Percentiles rank a stretch among this genome's conserved stretches.
Conservation (phyloP, 2,329 filamentous ascomycete genomes). For the Aspergillus brasiliensis region DNA sequence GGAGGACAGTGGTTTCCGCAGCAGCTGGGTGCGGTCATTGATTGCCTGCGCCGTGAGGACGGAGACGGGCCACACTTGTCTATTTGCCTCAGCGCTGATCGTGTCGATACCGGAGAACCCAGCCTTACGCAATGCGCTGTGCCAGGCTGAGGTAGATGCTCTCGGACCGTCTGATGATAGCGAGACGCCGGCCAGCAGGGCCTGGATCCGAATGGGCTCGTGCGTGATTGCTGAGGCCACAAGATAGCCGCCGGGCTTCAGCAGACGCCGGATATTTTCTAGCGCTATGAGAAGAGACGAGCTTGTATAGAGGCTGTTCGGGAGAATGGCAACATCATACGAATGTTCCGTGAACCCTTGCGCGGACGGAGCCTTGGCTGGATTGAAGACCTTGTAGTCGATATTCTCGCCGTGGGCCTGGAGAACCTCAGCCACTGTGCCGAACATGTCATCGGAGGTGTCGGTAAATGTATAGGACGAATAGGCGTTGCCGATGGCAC, state of each 20-base stretch:
- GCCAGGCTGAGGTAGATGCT: slow-evolving; percentile 2
- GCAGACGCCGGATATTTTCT: slow-evolving; percentile 35
- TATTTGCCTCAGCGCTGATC: background rate
- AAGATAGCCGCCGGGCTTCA: slow-evolving; percentile 47
- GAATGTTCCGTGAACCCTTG: slow-evolving; percentile 37
- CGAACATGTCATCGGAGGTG: slow-evolving; percentile 47
- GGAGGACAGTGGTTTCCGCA: slow-evolving; percentile 30
- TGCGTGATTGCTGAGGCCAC: background rate
- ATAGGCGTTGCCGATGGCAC: slow-evolving; percentile 30
- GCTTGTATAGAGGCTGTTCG: slow-evolving; percentile 47
- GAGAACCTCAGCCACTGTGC: slow-evolving; percentile 34
- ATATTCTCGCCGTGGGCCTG: slow-evolving; percentile 25
- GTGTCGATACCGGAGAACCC: slow-evolving; percentile 21
- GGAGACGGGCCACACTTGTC: slow-evolving; percentile 17
- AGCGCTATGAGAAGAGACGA: slow-evolving; percentile 21
- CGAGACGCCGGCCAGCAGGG: background rate
- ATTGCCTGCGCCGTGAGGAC: slow-evolving; percentile 39
- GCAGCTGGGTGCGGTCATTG: slow-evolving; percentile 27
- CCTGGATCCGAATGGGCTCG: background rate
- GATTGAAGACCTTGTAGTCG: slow-evolving; percentile 34
- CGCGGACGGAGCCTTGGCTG: slow-evolving; percentile 28
- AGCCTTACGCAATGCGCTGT: slow-evolving; percentile 5
- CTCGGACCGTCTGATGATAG: background rate
- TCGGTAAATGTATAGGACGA: slow-evolving; percentile 51
- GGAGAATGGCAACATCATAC: slow-evolving; percentile 42